Evolutionary conservation across 2,329 filamentous ascomycete species (phyloP), one percentile per base, ranked within the genome.

Genomic region (Mariannaea elegans): DNA sequence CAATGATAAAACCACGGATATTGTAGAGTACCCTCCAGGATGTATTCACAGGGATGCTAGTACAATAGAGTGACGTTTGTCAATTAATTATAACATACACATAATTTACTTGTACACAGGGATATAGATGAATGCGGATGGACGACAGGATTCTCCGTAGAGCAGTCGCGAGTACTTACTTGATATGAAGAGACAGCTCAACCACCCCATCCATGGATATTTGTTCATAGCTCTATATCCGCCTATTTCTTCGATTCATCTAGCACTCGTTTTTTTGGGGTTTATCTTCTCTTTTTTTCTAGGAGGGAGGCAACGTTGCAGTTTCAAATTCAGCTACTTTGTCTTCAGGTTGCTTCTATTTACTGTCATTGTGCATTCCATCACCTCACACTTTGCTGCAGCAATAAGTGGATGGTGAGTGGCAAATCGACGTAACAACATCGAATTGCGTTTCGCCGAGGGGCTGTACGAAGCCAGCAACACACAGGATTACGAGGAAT

Each of bases 341-440:
- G 23, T 32, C 41, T 16, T 44, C 51, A 45, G 29, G 29, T 42
- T 31, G 19, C 41, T 45, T 31, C 31, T 34, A 36, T 24, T 27
- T 8, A 14, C n/a, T 7, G 13, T 8, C 13, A 16, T 16, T 7
- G 18, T 21, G 38, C 38, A 41, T 41, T 34, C 39, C 51, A 54
- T 39, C 51, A 46, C 51, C 44, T 38, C 32, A 19, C 36, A 21
- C 27, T 18, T 38, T 29, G 21, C 36, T 19, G 39, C 49, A 32
- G 27, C 19, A 10, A 34, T 29, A 19, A 31, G 48, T 23, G 48
- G n/a, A 29, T 34, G 32, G 39, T 31, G 39, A 21, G 51, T 54
- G 51, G 51, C 51, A 39, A 54, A 29, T 47, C 39, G 32, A n/a
- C 32, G 32, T 36, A 36, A n/a, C 32, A 44, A n/a, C 49, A 34